Conservation (phyloP, 768 basidiomycete species). For the Hysterangium stoloniferum region DNA sequence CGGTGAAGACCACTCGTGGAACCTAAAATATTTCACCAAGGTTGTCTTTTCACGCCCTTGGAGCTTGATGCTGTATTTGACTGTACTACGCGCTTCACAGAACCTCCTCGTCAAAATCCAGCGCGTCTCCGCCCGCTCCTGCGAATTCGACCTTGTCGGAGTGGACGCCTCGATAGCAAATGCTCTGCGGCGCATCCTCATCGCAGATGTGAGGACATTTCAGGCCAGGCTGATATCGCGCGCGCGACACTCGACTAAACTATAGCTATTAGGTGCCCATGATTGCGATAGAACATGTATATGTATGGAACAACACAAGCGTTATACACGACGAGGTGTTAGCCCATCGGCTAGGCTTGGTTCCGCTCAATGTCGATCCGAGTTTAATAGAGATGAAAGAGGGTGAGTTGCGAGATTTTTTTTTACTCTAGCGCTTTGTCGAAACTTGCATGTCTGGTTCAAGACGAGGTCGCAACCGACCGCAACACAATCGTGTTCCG, state of each 20-base stretch:
- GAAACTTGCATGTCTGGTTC: not conserved
- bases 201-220: slow-evolving; percentile 69
- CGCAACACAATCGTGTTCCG: slow-evolving; percentile 87
- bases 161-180: slow-evolving; percentile 96
- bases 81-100: slow-evolving; percentile 37
- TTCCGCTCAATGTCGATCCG: slow-evolving; percentile 87
- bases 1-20: slow-evolving; percentile 80
- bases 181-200: slow-evolving; percentile 84
- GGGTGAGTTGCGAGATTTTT: slow-evolving; percentile 2
- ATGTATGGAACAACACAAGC: slow-evolving; percentile 90
- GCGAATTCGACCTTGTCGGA: slow-evolving; percentile 93
- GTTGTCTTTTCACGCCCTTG: slow-evolving; percentile 34
- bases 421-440: not conserved
- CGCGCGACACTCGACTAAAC: not conserved
- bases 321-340: slow-evolving; percentile 93
- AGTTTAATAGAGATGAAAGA: slow-evolving; percentile 42
- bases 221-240: too few relatives aligned
- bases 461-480: slow-evolving; percentile 67
- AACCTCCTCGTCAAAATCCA: slow-evolving; percentile 67
- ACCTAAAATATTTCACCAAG: slow-evolving; percentile 63
- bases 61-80: not conserved
- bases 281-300: slow-evolving; percentile 83
- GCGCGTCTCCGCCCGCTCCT: slow-evolving; percentile 70
- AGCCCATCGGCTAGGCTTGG: slow-evolving; percentile 82
- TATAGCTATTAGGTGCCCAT: slow-evolving; percentile 65